Conservation (phyloP, 129 eudicot genomes). For the Centrapalus pauciflorus region DNA sequence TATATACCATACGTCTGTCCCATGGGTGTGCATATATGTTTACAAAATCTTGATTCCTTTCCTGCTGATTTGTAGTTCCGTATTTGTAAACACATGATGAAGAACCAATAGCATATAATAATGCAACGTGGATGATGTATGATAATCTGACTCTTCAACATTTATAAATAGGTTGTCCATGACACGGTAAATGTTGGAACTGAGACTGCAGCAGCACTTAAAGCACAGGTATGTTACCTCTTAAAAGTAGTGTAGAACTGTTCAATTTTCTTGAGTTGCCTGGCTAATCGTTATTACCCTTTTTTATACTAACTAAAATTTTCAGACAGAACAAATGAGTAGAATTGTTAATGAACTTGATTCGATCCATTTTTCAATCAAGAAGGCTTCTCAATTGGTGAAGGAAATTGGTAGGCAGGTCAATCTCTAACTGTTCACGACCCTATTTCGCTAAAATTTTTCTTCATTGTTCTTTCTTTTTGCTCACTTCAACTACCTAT, state of each 20-base stretch:
- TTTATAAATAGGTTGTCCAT: conserved; percentile 61
- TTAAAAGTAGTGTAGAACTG: neutral
- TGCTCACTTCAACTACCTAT: conserved; percentile 28
- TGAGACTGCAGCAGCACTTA: conserved; percentile 90
- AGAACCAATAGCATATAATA: neutral
- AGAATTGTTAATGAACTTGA: conserved; percentile 93
- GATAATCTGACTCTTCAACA: neutral
- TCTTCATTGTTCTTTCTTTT: conserved; percentile 10
- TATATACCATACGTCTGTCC: neutral
- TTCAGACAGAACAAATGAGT: conserved; percentile 97
- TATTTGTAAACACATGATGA: neutral
- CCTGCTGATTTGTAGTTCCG: neutral
- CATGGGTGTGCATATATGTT: neutral
- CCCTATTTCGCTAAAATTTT: conserved; percentile 10
- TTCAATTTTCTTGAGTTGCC: neutral
- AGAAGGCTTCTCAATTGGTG: conserved; percentile 90
- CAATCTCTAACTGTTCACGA: conserved; percentile 41
- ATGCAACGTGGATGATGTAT: neutral
- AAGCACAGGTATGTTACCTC: conserved; percentile 64
- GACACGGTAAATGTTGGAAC: conserved; percentile 85
- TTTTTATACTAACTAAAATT: conserved; percentile 1
- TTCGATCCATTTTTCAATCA: conserved; percentile 87
- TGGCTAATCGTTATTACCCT: conserved; percentile 11
- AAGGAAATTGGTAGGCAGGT: conserved; percentile 99
- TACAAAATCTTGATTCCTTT: neutral